Percentiles rank a stretch among this genome's conserved stretches.
These are phyloP conservation scores for Xylariaceae sp. DNA, from an alignment of 2,329 filamentous ascomycete genomes.

Conservation along the genomic window DNA sequence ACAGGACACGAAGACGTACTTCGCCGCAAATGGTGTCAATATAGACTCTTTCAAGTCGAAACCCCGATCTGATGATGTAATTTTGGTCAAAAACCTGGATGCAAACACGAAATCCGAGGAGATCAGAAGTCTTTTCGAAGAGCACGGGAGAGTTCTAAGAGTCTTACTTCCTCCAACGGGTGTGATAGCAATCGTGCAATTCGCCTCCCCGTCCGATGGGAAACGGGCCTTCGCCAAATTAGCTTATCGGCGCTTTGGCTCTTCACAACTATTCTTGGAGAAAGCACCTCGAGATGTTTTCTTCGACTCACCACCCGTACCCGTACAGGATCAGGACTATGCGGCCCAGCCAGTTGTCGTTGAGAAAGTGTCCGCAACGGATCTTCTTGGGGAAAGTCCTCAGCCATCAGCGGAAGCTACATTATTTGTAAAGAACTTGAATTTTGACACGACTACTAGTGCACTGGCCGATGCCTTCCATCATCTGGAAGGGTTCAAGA, in stretches of 20 bases:
- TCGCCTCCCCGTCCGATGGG: conserved; percentile 70
- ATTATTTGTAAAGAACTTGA: conserved; percentile 94
- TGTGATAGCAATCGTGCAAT: conserved; percentile 91
- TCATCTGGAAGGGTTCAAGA: conserved; percentile 79
- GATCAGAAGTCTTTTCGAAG: conserved; percentile 73
- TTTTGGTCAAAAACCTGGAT: conserved; percentile 92
- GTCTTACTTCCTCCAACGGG: conserved; percentile 89
- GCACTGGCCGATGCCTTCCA: conserved; percentile 72
- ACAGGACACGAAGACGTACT: conserved; percentile 92
- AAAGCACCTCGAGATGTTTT: conserved; percentile 87
- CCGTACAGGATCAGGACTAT: conserved; percentile 20
- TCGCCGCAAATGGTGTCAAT: conserved; percentile 80
- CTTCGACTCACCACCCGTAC: conserved; percentile 29
- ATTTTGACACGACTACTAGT: conserved; percentile 79
- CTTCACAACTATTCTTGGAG: conserved; percentile 81
- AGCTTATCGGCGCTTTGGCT: conserved; percentile 81
- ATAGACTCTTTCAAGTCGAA: conserved; percentile 83
- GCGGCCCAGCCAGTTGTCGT: conserved; percentile 35
- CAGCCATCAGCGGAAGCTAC: conserved; percentile 54
- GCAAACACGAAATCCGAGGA: conserved; percentile 76
- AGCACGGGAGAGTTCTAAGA: conserved; percentile 73
- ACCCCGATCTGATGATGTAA: conserved; percentile 77
- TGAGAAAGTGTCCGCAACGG: conserved; percentile 61
- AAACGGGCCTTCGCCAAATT: conserved; percentile 77
- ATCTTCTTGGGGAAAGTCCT: conserved; percentile 52